Conservation (phyloP, 2,329 filamentous ascomycete genomes). For the Pseudogymnoascus sp. region DNA sequence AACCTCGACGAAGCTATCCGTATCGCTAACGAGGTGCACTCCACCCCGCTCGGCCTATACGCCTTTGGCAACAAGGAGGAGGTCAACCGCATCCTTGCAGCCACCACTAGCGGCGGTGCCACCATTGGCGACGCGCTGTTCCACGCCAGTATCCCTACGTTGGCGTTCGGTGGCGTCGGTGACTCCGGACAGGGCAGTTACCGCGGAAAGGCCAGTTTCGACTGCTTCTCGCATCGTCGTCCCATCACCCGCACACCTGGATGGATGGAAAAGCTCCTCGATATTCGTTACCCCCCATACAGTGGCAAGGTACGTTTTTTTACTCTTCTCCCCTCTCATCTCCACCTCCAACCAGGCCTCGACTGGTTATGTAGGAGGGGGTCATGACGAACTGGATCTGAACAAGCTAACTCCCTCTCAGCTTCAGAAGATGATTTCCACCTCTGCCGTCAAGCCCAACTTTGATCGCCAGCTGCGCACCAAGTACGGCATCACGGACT, state of each 20-base stretch:
- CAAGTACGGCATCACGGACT: slow-evolving; percentile 44
- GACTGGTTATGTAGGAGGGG: neutral
- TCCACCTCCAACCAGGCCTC: neutral
- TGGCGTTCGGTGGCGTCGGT: slow-evolving; percentile 78
- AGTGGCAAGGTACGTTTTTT: slow-evolving; percentile 18
- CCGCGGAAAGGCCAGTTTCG: slow-evolving; percentile 66
- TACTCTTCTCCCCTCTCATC: neutral
- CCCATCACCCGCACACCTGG: slow-evolving; percentile 51
- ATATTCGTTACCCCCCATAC: slow-evolving; percentile 61
- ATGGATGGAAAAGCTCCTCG: slow-evolving; percentile 60
- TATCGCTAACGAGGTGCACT: slow-evolving; percentile 70
- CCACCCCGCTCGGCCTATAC: slow-evolving; percentile 76
- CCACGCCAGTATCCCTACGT: slow-evolving; percentile 60
- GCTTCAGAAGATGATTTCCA: slow-evolving; percentile 36
- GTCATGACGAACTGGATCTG: neutral
- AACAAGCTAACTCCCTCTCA: slow-evolving; percentile 25
- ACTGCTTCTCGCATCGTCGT: slow-evolving; percentile 55
- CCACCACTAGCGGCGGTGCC: slow-evolving; percentile 59
- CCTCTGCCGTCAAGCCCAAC: slow-evolving; percentile 42
- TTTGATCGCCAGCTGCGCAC: slow-evolving; percentile 53
- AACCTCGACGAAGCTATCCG: slow-evolving; percentile 77
- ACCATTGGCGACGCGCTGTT: slow-evolving; percentile 59
- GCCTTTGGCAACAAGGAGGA: slow-evolving; percentile 77
- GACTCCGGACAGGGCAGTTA: slow-evolving; percentile 69
- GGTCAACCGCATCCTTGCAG: slow-evolving; percentile 53